A percentile compares a stretch with the other conserved stretches of the same genome.
Evolutionary conservation across 2,329 filamentous ascomycete species (phyloP).

Genomic region (Dothideomycetes sp.): DNA sequence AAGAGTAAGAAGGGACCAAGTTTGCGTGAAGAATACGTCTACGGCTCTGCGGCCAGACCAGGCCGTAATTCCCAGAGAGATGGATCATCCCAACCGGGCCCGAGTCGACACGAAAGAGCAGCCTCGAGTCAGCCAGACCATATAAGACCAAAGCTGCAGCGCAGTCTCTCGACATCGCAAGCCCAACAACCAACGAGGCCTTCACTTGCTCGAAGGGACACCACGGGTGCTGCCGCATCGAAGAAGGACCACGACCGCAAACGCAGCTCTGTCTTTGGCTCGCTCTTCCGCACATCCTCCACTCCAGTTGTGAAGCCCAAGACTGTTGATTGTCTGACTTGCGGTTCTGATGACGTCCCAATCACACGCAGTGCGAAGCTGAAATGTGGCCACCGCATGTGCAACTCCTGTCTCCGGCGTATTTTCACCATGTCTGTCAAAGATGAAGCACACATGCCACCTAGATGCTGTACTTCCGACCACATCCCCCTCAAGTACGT

Average conservation of each 20-base stretch:
- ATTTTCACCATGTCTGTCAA: slow-evolving; percentile 65
- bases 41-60: neutral
- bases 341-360: slow-evolving; percentile 56
- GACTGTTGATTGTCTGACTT: slow-evolving; percentile 56
- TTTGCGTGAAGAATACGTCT: neutral
- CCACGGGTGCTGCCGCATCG: neutral
- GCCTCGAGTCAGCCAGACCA: no score
- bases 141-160: slow-evolving; percentile 4
- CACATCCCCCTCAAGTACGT: slow-evolving; percentile 68
- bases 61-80: no score
- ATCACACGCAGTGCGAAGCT: slow-evolving; percentile 56
- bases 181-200: neutral
- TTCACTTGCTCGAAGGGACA: neutral
- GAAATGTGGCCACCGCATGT: slow-evolving; percentile 73
- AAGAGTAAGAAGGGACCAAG: neutral
- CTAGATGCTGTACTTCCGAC: slow-evolving; percentile 64
- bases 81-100: no score
- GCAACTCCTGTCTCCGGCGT: slow-evolving; percentile 61
- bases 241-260: slow-evolving; percentile 1
- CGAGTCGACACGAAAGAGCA: no score
- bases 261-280: slow-evolving; percentile 12
- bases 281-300: slow-evolving; percentile 12
- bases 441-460: slow-evolving; percentile 75
- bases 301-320: slow-evolving; percentile 8
- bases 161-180: slow-evolving; percentile 2